Percentiles rank a stretch among this genome's conserved stretches.
phyloP scores from a whole-genome alignment of 148 eudicot species.

The Chenopodium album region DNA sequence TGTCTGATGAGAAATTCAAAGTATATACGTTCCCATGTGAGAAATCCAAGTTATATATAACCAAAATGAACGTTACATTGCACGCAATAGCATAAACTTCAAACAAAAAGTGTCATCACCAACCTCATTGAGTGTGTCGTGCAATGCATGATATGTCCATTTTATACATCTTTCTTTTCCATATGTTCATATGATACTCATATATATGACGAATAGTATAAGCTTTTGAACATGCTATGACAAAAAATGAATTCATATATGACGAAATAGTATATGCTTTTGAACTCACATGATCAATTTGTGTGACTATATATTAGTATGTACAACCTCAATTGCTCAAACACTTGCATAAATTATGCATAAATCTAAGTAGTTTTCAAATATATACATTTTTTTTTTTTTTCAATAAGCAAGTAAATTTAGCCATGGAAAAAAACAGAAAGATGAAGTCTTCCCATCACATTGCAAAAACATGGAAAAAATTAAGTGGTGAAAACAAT shows the following conservation, averaged over 20 bases:
- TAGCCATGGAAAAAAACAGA: not conserved
- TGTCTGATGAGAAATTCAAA: too few species aligned
- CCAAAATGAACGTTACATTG: too few species aligned
- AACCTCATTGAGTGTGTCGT: not conserved
- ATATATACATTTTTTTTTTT: too few species aligned
- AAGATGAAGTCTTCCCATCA: not conserved
- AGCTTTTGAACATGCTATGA: too few species aligned
- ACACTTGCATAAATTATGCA: not conserved
- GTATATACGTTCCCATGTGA: too few species aligned
- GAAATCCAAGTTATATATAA: too few species aligned
- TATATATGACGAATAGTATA: too few species aligned
- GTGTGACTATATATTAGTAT: not conserved
- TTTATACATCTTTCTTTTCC: not conserved
- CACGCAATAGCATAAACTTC: too few species aligned
- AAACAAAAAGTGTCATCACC: not conserved
- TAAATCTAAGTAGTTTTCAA: too few species aligned
- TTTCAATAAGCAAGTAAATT: not conserved
- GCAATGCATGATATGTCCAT: not conserved
- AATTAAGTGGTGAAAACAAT: constrained; percentile 54
- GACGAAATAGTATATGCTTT: too few species aligned
- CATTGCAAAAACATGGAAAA: constrained; percentile 58
- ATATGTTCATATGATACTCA: too few species aligned
- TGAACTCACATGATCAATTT: not conserved
- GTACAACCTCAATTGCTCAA: not conserved
- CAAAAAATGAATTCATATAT: too few species aligned